Percentiles rank a stretch among this genome's conserved stretches.
phyloP scores from a whole-genome alignment of 2,329 filamentous ascomycete genomes.

The Penicillium sp. region DNA sequence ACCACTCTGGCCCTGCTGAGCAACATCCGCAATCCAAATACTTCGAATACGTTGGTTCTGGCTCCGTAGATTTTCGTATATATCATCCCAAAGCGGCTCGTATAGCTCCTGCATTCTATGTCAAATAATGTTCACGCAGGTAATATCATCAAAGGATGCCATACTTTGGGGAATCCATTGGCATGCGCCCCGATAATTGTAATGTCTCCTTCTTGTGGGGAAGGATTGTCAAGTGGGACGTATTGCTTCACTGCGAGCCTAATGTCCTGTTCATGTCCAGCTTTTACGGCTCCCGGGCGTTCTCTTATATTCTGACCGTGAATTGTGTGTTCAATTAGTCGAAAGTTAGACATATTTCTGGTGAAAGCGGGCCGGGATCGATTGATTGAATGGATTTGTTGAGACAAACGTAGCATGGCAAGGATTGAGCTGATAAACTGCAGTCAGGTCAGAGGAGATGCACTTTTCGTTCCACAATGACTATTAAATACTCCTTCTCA shows the following conservation, averaged over 20 bases:
- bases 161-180: conserved; percentile 80
- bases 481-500: no score
- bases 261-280: conserved; percentile 62
- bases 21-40: conserved; percentile 80
- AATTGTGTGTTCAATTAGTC: neutral
- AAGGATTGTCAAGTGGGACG: conserved; percentile 63
- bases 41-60: conserved; percentile 64
- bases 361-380: no score
- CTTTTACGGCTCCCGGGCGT: conserved; percentile 50
- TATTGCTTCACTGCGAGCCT: conserved; percentile 78
- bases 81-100: conserved; percentile 79
- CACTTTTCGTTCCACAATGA: no score
- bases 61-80: conserved; percentile 55
- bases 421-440: no score
- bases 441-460: no score
- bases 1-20: conserved; percentile 72
- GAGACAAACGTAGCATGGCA: no score
- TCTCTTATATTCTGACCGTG: conserved; percentile 50
- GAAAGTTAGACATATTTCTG: neutral
- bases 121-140: no score
- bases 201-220: conserved; percentile 66
- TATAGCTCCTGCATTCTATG: conserved; percentile 87
- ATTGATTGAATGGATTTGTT: no score
- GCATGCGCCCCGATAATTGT: conserved; percentile 79
- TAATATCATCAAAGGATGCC: conserved; percentile 5